Evolutionary conservation across 192 early-diverging fungal species (phyloP).

Genomic region (Rhizoclosmatium sp.): DNA sequence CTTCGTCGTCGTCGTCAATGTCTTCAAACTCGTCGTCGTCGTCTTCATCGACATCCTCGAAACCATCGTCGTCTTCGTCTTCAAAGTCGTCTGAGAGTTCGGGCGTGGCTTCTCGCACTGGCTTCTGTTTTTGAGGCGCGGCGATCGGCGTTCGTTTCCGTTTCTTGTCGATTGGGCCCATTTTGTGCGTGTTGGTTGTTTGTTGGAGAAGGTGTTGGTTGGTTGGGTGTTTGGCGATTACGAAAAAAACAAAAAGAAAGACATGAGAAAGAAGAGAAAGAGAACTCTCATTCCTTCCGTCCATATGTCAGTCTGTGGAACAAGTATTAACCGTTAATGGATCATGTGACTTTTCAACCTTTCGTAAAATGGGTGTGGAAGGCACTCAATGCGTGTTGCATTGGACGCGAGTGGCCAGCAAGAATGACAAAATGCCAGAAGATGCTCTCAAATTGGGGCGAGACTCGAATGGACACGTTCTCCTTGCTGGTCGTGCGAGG

Average conservation of each 20-base stretch:
- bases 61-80: no score
- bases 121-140: no score
- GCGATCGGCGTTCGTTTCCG: no score
- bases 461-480: not conserved
- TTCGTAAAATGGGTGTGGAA: no score
- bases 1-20: not conserved
- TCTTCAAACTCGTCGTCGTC: not conserved
- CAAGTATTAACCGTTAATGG: not conserved
- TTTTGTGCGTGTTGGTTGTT: not conserved
- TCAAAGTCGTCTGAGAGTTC: no score
- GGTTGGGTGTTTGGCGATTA: not conserved
- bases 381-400: no score
- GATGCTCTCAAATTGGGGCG: conserved; percentile 8
- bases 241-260: conserved; percentile 8
- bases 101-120: no score
- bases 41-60: no score
- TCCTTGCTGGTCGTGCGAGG: conserved; percentile 15
- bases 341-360: no score
- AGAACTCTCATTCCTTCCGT: not conserved
- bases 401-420: no score
- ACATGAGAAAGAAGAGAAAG: not conserved
- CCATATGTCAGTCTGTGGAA: not conserved
- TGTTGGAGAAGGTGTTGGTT: not conserved
- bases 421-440: not conserved
- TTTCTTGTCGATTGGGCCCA: no score